Conservation (phyloP, 176 grass and related monocot genomes). For the Pontederia crassipes region DNA sequence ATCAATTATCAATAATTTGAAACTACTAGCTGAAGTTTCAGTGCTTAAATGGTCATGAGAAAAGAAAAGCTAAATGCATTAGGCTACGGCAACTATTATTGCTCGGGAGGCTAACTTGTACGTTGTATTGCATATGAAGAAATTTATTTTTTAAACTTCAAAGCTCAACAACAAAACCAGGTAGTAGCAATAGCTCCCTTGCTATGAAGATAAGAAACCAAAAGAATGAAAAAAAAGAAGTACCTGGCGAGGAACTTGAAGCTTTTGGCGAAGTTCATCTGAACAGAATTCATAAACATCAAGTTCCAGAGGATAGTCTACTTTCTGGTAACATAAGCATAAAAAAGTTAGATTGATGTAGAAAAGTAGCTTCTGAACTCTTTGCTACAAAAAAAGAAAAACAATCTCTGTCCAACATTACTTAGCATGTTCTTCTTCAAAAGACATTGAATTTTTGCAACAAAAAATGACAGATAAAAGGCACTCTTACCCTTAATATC, state of each 20-base stretch:
- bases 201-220: neutral
- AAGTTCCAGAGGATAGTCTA: constrained; percentile 89
- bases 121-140: too few relatives aligned
- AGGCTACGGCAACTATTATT: neutral
- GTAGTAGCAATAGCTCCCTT: too few relatives aligned
- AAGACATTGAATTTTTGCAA: too few relatives aligned
- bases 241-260: constrained; percentile 91
- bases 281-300: constrained; percentile 99
- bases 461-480: neutral
- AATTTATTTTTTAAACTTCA: too few relatives aligned
- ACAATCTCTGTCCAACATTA: neutral
- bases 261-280: constrained; percentile 85
- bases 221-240: constrained; percentile 3
- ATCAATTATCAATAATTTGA: too few relatives aligned
- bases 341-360: neutral
- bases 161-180: too few relatives aligned
- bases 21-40: too few relatives aligned
- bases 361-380: neutral
- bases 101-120: too few relatives aligned
- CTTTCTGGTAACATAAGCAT: constrained; percentile 55
- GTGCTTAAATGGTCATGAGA: neutral
- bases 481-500: constrained; percentile 72
- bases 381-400: neutral
- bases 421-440: too few relatives aligned
- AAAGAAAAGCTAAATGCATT: neutral